These are phyloP conservation scores for Cardamine chenopodiifolia DNA, from an alignment of 345 rosid species.

Conservation along the genomic window DNA sequence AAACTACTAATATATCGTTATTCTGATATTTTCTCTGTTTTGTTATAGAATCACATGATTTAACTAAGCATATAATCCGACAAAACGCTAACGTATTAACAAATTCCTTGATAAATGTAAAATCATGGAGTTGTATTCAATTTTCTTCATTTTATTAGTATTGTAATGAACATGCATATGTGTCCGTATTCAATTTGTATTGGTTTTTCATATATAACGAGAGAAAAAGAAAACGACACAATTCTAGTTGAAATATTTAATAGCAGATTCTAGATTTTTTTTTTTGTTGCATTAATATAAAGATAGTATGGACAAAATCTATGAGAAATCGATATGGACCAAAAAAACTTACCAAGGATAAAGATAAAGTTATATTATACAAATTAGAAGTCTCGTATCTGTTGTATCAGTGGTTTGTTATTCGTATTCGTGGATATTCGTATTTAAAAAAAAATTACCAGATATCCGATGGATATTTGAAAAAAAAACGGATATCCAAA, in stretches of 20 bases:
- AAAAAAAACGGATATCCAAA: too few relatives aligned
- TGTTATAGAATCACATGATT: neutral
- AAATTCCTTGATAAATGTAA: too few relatives aligned
- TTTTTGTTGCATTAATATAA: neutral
- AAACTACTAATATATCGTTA: neutral
- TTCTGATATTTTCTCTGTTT: neutral
- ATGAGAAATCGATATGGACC: neutral
- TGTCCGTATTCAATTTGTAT: neutral
- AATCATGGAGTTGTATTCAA: conserved; percentile 1
- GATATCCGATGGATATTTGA: too few relatives aligned
- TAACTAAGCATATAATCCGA: neutral
- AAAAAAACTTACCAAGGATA: neutral
- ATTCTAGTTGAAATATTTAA: conserved; percentile 17
- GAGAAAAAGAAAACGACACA: conserved; percentile 7
- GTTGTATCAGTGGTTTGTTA: too few relatives aligned
- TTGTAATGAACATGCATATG: neutral
- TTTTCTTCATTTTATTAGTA: conserved; percentile 2
- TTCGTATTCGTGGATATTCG: too few relatives aligned
- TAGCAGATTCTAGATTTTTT: neutral
- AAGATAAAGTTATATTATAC: neutral
- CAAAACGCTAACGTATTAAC: too few relatives aligned
- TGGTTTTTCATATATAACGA: neutral
- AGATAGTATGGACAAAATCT: neutral
- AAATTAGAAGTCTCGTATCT: too few relatives aligned
- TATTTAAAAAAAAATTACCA: too few relatives aligned